A percentile compares a stretch with the other conserved stretches of the same genome.
Evolutionary conservation across 441 rosid species (phyloP).

Genomic region (Populus hybrid): DNA sequence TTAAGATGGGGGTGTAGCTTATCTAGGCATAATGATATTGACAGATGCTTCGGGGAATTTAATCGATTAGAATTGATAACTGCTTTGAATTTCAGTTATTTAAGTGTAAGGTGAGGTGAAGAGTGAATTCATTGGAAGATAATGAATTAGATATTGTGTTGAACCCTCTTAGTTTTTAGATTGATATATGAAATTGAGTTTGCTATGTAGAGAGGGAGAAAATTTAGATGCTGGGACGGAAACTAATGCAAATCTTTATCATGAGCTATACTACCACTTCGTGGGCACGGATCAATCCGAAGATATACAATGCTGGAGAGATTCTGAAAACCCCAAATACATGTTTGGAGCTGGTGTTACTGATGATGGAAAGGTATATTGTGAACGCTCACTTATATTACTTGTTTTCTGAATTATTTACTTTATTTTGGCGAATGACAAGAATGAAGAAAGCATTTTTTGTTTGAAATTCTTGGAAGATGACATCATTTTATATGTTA

Average conservation of each 20-base stretch:
- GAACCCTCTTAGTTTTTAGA: neutral
- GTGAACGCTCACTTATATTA: neutral
- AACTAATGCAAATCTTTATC: conserved; percentile 74
- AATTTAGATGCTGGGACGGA: conserved; percentile 89
- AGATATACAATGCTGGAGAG: conserved; percentile 92
- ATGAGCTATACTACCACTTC: conserved; percentile 77
- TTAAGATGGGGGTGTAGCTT: neutral
- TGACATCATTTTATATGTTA: conserved; percentile 12
- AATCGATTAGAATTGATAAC: neutral
- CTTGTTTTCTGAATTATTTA: neutral
- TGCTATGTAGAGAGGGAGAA: conserved; percentile 65
- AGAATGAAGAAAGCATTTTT: neutral
- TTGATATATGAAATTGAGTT: conserved; percentile 1
- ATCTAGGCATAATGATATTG: neutral
- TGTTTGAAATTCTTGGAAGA: neutral
- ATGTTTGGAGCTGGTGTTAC: conserved; percentile 51
- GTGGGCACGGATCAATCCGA: conserved; percentile 80
- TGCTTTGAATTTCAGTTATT: neutral
- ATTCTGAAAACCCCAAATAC: conserved; percentile 78
- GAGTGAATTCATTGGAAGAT: neutral
- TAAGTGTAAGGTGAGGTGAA: neutral
- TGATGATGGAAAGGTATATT: conserved; percentile 75
- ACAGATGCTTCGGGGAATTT: neutral
- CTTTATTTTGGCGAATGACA: neutral
- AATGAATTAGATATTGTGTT: neutral